Percentiles rank a stretch among this genome's conserved stretches.
These are phyloP conservation scores for Lactarius tabidus DNA, from an alignment of 768 basidiomycete species.

Conservation along the genomic window DNA sequence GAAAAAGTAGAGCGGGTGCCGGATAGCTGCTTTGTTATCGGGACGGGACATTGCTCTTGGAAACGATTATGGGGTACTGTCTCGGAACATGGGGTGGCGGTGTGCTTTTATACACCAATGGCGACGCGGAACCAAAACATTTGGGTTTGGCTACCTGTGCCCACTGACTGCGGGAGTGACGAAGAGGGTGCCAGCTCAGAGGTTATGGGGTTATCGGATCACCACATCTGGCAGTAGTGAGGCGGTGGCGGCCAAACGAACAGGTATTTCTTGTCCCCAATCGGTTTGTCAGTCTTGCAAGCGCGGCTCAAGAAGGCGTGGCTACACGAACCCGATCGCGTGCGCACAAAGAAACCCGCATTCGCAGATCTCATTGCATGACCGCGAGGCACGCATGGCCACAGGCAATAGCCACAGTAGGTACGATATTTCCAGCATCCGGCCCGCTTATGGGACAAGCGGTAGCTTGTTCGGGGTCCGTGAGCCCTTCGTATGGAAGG, in stretches of 20 bases:
- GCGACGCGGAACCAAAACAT: background rate
- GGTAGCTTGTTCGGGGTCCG: background rate
- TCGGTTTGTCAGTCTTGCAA: background rate
- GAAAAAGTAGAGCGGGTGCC: background rate
- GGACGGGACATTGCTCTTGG: background rate
- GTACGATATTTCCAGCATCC: no score
- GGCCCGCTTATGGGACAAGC: background rate
- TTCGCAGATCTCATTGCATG: conserved; percentile 3
- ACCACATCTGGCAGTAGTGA: background rate
- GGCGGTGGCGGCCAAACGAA: conserved; percentile 6
- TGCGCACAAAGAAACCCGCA: background rate
- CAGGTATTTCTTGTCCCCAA: background rate
- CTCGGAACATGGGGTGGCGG: background rate
- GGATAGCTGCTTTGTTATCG: accelerated
- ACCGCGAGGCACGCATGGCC: conserved; percentile 7
- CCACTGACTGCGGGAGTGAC: background rate
- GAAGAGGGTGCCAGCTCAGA: background rate
- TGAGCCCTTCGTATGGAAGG: background rate
- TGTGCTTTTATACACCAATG: conserved; percentile 5
- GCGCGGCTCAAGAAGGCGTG: background rate
- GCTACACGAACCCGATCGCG: background rate
- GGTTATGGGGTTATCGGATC: background rate
- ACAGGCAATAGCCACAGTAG: no score
- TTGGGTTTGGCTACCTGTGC: background rate
- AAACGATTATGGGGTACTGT: background rate